These are phyloP conservation scores for Pleurotus eryngii DNA, from an alignment of 768 basidiomycete genomes.

Conservation along the genomic window DNA sequence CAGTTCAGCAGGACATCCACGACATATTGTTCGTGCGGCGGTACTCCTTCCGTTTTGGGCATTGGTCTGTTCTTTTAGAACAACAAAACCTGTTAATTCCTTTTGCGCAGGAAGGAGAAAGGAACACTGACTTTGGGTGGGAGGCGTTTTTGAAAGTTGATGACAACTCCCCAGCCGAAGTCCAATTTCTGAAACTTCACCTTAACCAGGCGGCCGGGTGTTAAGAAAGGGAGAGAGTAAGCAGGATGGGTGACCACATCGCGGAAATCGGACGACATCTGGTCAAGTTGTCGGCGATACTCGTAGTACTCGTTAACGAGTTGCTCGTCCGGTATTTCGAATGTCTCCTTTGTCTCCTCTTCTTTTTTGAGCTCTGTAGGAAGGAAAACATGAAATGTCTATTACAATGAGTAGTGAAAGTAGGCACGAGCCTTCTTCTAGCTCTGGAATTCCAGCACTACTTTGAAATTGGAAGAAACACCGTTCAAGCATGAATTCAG, in stretches of 20 bases:
- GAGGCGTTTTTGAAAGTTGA: conserved; percentile 87
- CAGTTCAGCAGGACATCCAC: conserved; percentile 89
- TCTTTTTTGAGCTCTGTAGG: conserved; percentile 67
- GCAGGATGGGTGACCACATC: conserved; percentile 94
- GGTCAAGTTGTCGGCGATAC: conserved; percentile 87
- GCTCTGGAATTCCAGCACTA: conserved; percentile 79
- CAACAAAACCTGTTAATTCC: background rate
- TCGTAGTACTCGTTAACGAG: conserved; percentile 90
- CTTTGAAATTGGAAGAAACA: conserved; percentile 99
- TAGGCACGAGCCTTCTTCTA: conserved; percentile 70
- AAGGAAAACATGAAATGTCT: background rate
- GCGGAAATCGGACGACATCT: conserved; percentile 83
- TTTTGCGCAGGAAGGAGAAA: background rate
- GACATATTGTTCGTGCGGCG: conserved; percentile 88
- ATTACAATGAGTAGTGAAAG: background rate
- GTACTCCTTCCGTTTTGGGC: conserved; percentile 64
- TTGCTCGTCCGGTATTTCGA: conserved; percentile 80
- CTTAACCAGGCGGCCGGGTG: conserved; percentile 88
- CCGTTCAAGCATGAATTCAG: conserved; percentile 95
- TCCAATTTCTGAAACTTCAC: conserved; percentile 83
- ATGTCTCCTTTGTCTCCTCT: conserved; percentile 60
- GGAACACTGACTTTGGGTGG: conserved; percentile 63
- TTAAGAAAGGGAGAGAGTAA: conserved; percentile 92
- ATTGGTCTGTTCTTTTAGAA: conserved; percentile 55
- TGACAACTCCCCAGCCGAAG: conserved; percentile 95